phyloP scores from a whole-genome alignment of 2,329 filamentous ascomycete genomes.

The Sporothrix schenckii region DNA sequence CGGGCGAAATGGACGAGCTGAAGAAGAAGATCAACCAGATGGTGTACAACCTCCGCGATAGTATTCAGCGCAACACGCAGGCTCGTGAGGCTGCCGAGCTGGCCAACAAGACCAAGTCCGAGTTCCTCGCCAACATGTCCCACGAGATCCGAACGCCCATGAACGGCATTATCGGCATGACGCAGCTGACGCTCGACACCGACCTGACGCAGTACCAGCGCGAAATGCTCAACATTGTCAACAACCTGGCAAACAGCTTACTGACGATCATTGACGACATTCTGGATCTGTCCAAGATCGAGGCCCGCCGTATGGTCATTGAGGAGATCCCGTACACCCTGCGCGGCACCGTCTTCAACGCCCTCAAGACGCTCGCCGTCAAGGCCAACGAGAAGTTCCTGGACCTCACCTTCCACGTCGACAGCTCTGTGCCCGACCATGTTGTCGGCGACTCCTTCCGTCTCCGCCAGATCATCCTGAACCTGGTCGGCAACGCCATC shows the following conservation, averaged over 20 bases:
- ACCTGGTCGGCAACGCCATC: slow-evolving; percentile 96
- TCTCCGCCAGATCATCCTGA: slow-evolving; percentile 92
- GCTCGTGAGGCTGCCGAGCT: slow-evolving; percentile 90
- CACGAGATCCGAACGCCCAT: slow-evolving; percentile 97
- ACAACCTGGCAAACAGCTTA: slow-evolving; percentile 92
- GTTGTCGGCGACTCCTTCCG: slow-evolving; percentile 97
- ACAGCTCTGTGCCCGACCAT: slow-evolving; percentile 90
- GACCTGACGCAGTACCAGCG: slow-evolving; percentile 92
- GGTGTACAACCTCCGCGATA: slow-evolving; percentile 93
- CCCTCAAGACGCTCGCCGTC: slow-evolving; percentile 92
- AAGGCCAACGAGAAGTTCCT: slow-evolving; percentile 96
- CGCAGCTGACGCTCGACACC: slow-evolving; percentile 90
- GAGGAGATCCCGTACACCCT: slow-evolving; percentile 97
- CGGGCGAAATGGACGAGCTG: slow-evolving; percentile 97
- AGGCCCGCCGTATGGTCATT: slow-evolving; percentile 96
- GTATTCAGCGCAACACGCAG: slow-evolving; percentile 94
- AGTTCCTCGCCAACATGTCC: slow-evolving; percentile 98
- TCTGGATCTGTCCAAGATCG: slow-evolving; percentile 76
- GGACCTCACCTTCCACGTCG: slow-evolving; percentile 89
- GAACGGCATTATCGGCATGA: slow-evolving; percentile 98
- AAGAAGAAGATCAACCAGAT: slow-evolving; percentile 99
- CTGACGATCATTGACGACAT: slow-evolving; percentile 94
- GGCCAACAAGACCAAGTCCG: slow-evolving; percentile 97
- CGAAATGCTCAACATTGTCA: slow-evolving; percentile 98
- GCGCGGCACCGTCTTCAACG: slow-evolving; percentile 93